Evolutionary conservation across 208 protist species (phyloP).

Genomic region (Leishmania turanica): DNA sequence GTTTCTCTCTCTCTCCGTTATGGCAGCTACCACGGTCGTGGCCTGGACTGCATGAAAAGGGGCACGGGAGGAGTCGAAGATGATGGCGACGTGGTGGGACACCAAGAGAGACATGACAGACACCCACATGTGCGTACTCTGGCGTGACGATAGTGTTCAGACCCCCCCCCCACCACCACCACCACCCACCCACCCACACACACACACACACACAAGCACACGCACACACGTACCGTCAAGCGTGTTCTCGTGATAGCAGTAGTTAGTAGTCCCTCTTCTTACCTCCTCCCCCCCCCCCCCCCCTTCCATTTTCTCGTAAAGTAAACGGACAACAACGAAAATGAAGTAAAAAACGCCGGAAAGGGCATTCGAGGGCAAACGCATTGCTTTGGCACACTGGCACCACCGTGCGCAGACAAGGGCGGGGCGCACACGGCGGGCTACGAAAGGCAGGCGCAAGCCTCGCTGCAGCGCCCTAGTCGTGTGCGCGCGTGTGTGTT

Average conservation of each 20-base stretch:
- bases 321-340: background rate
- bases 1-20: background rate
- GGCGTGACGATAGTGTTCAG: background rate
- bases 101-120: constrained; percentile 1
- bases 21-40: background rate
- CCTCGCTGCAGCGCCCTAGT: background rate
- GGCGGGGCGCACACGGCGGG: background rate
- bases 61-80: background rate
- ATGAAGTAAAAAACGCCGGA: background rate
- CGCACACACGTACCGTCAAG: background rate
- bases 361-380: background rate
- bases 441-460: background rate
- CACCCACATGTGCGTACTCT: background rate
- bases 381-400: background rate
- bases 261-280: constrained; percentile 1
- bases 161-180: background rate
- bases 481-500: background rate
- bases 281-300: background rate
- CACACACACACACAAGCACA: background rate
- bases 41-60: background rate
- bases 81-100: constrained; percentile 1
- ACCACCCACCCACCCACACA: background rate
- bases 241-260: background rate
- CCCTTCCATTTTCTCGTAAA: background rate
- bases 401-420: background rate